Base-by-base conservation (phyloP, 2,329 filamentous ascomycete species). In the Penicillium hordei region DNA sequence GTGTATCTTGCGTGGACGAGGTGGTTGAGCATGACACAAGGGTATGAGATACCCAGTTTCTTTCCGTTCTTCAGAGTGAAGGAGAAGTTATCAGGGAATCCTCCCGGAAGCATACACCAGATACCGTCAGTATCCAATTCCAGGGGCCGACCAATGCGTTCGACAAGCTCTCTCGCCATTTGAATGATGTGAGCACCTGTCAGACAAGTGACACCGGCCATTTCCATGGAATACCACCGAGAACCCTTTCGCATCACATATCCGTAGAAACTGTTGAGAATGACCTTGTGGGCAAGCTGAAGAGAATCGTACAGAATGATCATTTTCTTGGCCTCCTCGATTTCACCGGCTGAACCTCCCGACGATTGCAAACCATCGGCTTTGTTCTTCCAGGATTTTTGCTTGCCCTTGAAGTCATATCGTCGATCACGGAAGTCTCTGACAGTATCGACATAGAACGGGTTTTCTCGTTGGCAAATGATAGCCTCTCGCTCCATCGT, bases 191-290 rank as follows among this genome's bases (percentile, higher is more conserved):
- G 90, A 33, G 94, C 94, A 61, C 94, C 94, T 1, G 94, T 99
- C 73, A 99, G 80, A 78, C 94, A 99, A 42, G 94, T 99, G 5
- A 99, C 94, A 67, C 94, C 94, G 17, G 95, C 94, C 94, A 99
- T 99, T 73, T 99, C 94, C 84, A 99, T 88, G 19, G 94, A 99
- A 73, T 99, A 99, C 94, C 94, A 99, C 55, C 94, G 87, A 38
- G 94, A 99, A 34, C 94, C 94, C 74, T 99, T 99, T 79, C 94
- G 85, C 94, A 99, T 99, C 73, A 97, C 94, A 72, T 99, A 99
- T 62, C 94, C 94, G 67, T 99, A 99, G 80, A 99, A 99, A 55
- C 92, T 96, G 80, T 99, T 99, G 55, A 99, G 75, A 82, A 99
- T 99, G 78, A 99, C 94, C 75, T 99, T 99, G 81, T 99, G 94